These are phyloP conservation scores for Synchytrium microbalum DNA, from an alignment of 371 early-diverging fungal genomes.

Conservation along the genomic window DNA sequence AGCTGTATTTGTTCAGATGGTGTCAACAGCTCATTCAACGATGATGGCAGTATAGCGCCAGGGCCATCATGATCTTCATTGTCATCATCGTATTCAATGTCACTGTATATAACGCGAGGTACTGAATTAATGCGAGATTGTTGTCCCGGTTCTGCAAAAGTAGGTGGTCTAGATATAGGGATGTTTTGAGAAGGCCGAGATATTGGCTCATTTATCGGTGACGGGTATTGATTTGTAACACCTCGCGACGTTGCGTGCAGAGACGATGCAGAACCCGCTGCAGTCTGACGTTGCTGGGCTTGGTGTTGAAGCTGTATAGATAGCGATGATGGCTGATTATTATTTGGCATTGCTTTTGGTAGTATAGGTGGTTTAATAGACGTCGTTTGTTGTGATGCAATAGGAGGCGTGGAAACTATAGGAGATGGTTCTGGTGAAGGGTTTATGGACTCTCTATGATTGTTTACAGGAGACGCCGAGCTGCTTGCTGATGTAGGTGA, in stretches of 20 bases:
- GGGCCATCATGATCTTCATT: slow-evolving; percentile 7
- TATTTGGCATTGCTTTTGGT: too few relatives aligned
- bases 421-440: too few relatives aligned
- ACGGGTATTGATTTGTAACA: neutral
- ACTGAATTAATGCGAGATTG: neutral
- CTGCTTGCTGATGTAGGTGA: too few relatives aligned
- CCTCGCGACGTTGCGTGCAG: neutral
- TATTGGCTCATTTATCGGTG: neutral
- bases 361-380: neutral
- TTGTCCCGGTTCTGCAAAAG: neutral
- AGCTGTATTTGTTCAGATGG: slow-evolving; percentile 8
- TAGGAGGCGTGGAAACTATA: too few relatives aligned
- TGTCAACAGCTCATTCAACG: slow-evolving; percentile 8
- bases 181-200: neutral
- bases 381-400: neutral
- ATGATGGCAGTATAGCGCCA: slow-evolving; percentile 2
- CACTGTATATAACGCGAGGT: neutral
- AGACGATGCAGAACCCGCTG: neutral
- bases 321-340: neutral
- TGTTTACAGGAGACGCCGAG: too few relatives aligned
- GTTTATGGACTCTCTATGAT: too few relatives aligned
- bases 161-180: neutral
- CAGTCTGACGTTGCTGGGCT: neutral
- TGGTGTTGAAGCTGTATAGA: neutral
- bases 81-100: neutral